Base-by-base conservation (phyloP, 495 filamentous ascomycete species). In the Podospora australis region DNA sequence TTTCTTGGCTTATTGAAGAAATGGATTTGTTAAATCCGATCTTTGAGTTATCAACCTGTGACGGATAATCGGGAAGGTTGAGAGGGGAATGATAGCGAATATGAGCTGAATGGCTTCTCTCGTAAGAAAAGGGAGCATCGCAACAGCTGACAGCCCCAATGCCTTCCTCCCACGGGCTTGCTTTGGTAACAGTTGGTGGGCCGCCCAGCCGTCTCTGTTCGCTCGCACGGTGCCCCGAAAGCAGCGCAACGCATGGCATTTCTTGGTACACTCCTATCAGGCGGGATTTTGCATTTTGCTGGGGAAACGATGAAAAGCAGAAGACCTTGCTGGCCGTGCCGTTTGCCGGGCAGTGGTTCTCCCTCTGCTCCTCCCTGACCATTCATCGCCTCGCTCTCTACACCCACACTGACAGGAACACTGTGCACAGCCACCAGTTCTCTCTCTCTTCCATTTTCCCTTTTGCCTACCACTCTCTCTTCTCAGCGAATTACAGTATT, bases 371-470 rank as follows among this genome's bases (percentile, higher is more conserved):
- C 22, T 32, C n/a, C 22, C 38, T 40, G 10, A 22, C 54, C 23
- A 46, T 20, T 43, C 43, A 34, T 43, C 39, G 16, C 5, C 16
- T 44, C 24, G 35, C 26, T 20, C 50, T 39, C 51, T 34, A 54
- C 52, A 54, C 46, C 46, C 46, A 49, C 20, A 43, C 25, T 10
- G 38, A 47, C 25, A 44, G 44, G 42, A 55, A 50, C 47, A 44
- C 26, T 24, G 35, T 50, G 52, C 52, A 50, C 52, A 46, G 52
- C 52, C 52, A 50, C 47, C 7, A 24, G 32, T 32, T 42, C 21
- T 29, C 32, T 11, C 38, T 28, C 10, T 14, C 19, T 24, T 42
- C 19, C 30, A 21, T 11, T 42, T 32, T 26, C 17, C 20, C n/a
- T 6, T 44, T 48, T 29, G 17, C 43, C 16, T 22, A 8, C 20